Percentiles rank a stretch among this genome's conserved stretches.
Conservation (phyloP, 169 alveolate genomes). For the Cryptosporidium tyzzeri region DNA sequence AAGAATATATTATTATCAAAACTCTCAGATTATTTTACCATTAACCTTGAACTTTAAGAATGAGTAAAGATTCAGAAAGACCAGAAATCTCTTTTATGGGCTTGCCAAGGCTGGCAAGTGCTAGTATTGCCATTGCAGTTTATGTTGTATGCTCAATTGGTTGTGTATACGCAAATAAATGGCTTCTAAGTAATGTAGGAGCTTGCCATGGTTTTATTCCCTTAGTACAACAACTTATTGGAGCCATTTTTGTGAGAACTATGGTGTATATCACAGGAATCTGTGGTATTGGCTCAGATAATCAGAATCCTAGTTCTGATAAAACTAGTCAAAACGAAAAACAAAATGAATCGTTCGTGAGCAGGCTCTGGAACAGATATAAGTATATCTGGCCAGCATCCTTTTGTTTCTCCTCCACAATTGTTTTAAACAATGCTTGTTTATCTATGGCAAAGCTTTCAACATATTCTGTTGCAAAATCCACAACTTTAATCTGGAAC, state of each 20-base stretch:
- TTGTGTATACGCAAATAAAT: slow-evolving; percentile 65
- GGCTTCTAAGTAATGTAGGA: slow-evolving; percentile 58
- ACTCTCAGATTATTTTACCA: not conserved
- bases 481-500: slow-evolving; percentile 68
- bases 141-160: slow-evolving; percentile 66
- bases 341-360: not conserved
- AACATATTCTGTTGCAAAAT: slow-evolving; percentile 71
- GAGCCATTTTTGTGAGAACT: slow-evolving; percentile 35
- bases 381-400: slow-evolving; percentile 65
- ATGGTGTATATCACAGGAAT: slow-evolving; percentile 16
- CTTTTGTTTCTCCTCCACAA: slow-evolving; percentile 60
- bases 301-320: not conserved
- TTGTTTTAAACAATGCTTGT: slow-evolving; percentile 52
- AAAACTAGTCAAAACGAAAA: not conserved
- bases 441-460: slow-evolving; percentile 58
- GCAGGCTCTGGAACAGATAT: slow-evolving; percentile 50
- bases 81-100: slow-evolving; percentile 68
- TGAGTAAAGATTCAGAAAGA: slow-evolving; percentile 49
- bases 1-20: not conserved
- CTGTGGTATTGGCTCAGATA: slow-evolving; percentile 6
- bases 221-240: slow-evolving; percentile 58
- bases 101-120: slow-evolving; percentile 55
- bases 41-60: not conserved
- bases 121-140: slow-evolving; percentile 36
- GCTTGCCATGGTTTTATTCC: slow-evolving; percentile 69